Percentiles rank a stretch among this genome's conserved stretches.
phyloP scores from a whole-genome alignment of 2,329 filamentous ascomycete genomes.

The Aspergillus sp. region DNA sequence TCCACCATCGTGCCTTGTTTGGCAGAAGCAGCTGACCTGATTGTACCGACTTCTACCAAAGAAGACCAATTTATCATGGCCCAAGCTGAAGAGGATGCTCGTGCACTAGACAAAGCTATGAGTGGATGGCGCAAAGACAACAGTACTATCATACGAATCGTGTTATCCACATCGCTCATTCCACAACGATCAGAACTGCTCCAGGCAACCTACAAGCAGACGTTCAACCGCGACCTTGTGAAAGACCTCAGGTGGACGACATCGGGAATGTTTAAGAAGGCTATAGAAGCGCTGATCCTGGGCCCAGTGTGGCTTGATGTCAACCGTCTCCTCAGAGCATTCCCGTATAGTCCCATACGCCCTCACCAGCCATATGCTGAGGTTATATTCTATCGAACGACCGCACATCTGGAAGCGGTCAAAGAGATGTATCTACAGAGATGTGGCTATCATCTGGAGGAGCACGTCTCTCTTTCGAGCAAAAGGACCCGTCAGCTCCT shows the following conservation, averaged over 20 bases:
- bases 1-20: no score
- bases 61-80: not conserved
- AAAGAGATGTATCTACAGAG: not conserved
- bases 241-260: not conserved
- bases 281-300: not conserved
- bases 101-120: not conserved
- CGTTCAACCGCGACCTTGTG: not conserved
- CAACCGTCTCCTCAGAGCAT: not conserved
- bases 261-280: not conserved
- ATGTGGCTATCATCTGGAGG: not conserved
- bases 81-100: not conserved
- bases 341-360: not conserved
- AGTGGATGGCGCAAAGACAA: not conserved
- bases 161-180: not conserved
- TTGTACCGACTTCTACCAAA: no score
- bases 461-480: not conserved
- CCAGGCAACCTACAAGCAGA: not conserved
- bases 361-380: not conserved
- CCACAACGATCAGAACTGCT: not conserved
- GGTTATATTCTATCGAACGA: not conserved
- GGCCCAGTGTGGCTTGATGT: not conserved
- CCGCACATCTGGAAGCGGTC: not conserved
- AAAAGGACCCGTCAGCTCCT: not conserved
- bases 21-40: no score
- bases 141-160: not conserved